Conservation (phyloP, 208 protist species). For the Trypanosoma caninum region DNA sequence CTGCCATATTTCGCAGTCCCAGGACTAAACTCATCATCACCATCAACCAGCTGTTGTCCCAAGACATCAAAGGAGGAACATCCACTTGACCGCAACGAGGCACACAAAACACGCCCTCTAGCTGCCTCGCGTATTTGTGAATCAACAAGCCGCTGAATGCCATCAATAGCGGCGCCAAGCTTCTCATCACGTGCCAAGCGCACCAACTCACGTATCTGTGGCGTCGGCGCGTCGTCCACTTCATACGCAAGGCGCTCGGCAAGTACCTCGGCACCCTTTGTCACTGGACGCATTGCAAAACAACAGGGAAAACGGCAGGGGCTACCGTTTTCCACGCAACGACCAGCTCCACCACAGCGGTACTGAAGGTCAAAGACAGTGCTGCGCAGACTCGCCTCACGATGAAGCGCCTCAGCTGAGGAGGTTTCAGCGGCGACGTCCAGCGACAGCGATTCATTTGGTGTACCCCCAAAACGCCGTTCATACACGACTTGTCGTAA, state of each 20-base stretch:
- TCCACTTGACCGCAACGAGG: constrained; percentile 17
- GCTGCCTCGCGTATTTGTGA: constrained; percentile 30
- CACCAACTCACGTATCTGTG: constrained; percentile 45
- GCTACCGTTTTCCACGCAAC: constrained; percentile 48
- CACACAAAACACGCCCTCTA: constrained; percentile 28
- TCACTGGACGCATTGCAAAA: constrained; percentile 70
- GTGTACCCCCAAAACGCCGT: constrained; percentile 24
- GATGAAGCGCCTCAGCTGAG: constrained; percentile 21
- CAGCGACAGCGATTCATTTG: neutral
- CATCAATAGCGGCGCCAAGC: constrained; percentile 48
- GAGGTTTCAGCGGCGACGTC: too few relatives aligned
- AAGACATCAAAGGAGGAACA: too few relatives aligned
- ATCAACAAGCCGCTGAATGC: constrained; percentile 47
- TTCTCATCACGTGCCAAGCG: constrained; percentile 41
- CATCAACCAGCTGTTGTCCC: neutral
- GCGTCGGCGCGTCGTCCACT: constrained; percentile 47
- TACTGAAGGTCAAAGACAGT: constrained; percentile 71
- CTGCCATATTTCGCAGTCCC: constrained; percentile 31
- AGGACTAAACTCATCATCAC: constrained; percentile 20
- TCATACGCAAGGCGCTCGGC: constrained; percentile 61
- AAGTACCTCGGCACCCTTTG: constrained; percentile 67
- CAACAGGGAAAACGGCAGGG: constrained; percentile 72
- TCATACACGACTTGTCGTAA: constrained; percentile 42
- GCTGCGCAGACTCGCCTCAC: constrained; percentile 35
- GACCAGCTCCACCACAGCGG: constrained; percentile 71